Conservation (phyloP, 345 rosid species). For the Sonneratia alba region DNA sequence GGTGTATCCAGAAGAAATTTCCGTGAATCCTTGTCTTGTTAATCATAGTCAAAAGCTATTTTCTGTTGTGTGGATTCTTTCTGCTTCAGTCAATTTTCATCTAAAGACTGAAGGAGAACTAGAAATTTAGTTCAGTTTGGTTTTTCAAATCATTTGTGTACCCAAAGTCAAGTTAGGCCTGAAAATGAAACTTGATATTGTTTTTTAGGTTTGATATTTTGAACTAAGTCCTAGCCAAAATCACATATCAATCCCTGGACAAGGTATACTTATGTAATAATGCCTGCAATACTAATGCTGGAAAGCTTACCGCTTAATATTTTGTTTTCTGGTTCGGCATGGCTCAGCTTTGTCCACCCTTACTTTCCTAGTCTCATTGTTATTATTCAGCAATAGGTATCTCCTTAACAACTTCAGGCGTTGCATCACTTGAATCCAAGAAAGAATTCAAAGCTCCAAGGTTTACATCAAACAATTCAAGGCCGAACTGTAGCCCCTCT, state of each 20-base stretch:
- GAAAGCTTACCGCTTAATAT: background rate
- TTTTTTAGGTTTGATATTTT: background rate
- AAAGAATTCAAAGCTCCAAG: slow-evolving; percentile 65
- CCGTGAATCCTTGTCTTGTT: background rate
- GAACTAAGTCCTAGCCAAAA: background rate
- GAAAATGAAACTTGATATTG: background rate
- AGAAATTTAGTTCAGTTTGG: background rate
- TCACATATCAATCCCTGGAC: background rate
- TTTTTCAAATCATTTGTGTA: background rate
- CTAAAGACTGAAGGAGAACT: background rate
- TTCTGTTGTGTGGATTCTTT: background rate
- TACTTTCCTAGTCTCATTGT: background rate
- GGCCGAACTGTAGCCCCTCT: slow-evolving; percentile 27
- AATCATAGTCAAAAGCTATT: background rate
- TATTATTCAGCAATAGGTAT: slow-evolving; percentile 2
- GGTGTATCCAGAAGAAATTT: background rate
- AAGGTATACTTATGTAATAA: no score
- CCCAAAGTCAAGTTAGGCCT: background rate
- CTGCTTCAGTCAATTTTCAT: background rate
- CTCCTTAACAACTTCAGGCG: slow-evolving; percentile 57
- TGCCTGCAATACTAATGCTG: background rate
- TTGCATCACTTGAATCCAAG: slow-evolving; percentile 80
- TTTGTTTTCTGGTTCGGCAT: background rate
- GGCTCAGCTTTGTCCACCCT: background rate
- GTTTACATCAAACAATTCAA: slow-evolving; percentile 33